These are phyloP conservation scores for Suillus cothurnatus DNA, from an alignment of 768 basidiomycete genomes.

Conservation along the genomic window DNA sequence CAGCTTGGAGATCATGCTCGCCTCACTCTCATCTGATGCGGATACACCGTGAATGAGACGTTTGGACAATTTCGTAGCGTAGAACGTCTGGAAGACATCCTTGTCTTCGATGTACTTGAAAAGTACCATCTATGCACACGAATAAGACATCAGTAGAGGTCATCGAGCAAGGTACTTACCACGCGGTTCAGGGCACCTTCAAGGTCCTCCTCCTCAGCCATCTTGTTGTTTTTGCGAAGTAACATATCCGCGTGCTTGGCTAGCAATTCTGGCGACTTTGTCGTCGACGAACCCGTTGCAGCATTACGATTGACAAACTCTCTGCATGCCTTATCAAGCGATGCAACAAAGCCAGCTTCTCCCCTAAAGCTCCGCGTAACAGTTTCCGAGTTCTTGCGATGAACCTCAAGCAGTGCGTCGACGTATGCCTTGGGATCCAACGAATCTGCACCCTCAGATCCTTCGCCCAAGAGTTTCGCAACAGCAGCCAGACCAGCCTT, in stretches of 20 bases:
- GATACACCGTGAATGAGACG: slow-evolving; percentile 91
- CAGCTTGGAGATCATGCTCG: slow-evolving; percentile 96
- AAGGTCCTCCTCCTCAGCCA: slow-evolving; percentile 88
- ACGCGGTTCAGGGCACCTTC: slow-evolving; percentile 90
- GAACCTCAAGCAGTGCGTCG: slow-evolving; percentile 88
- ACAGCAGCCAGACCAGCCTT: slow-evolving; percentile 83
- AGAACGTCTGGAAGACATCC: slow-evolving; percentile 98
- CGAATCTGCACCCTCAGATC: slow-evolving; percentile 53
- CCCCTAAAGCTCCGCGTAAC: slow-evolving; percentile 88
- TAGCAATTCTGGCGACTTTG: slow-evolving; percentile 89
- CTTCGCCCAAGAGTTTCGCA: slow-evolving; percentile 63
- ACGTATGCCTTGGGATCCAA: slow-evolving; percentile 95
- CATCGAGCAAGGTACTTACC: slow-evolving; percentile 46
- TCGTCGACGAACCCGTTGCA: slow-evolving; percentile 80
- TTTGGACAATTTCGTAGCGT: slow-evolving; percentile 90
- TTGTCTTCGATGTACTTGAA: slow-evolving; percentile 99
- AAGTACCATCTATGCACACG: slow-evolving; percentile 75
- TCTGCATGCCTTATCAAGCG: slow-evolving; percentile 91
- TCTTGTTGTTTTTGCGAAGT: slow-evolving; percentile 93
- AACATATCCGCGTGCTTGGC: slow-evolving; percentile 91
- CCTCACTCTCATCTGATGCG: slow-evolving; percentile 94
- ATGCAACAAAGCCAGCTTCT: slow-evolving; percentile 91
- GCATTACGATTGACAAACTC: slow-evolving; percentile 95
- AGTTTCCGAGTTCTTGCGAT: slow-evolving; percentile 88
- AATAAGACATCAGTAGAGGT: slow-evolving; percentile 11